Conservation (phyloP, 177 flowering plant species). For the Vitis hybrid region DNA sequence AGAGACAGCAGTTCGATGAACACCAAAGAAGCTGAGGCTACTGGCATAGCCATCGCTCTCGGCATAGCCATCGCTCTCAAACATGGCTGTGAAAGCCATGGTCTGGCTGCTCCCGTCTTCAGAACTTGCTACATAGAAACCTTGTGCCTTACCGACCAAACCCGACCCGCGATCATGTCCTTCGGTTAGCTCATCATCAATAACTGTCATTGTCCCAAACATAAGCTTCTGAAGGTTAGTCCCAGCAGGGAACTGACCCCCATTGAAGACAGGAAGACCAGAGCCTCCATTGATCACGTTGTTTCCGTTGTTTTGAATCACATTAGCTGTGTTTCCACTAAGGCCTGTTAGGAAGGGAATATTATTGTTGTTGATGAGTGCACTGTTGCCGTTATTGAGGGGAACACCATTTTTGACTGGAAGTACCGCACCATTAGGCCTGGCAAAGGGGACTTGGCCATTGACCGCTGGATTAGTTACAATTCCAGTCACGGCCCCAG, state of each 20-base stretch:
- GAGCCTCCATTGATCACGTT: conserved; percentile 24
- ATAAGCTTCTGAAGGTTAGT: conserved; percentile 53
- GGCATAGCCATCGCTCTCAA: conserved; percentile 43
- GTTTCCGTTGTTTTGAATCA: conserved; percentile 44
- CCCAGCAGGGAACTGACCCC: conserved; percentile 59
- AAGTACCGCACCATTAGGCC: conserved; percentile 61
- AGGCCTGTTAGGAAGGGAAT: conserved; percentile 78
- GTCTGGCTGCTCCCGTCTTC: conserved; percentile 76
- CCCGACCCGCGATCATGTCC: conserved; percentile 72
- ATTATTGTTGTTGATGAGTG: conserved; percentile 65
- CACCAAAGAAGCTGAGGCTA: conserved; percentile 77
- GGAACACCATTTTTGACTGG: conserved; percentile 49
- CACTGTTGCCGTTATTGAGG: conserved; percentile 48
- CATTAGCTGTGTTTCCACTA: conserved; percentile 41
- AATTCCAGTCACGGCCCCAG: conserved; percentile 54
- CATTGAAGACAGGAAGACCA: conserved; percentile 41
- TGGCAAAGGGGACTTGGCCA: conserved; percentile 67
- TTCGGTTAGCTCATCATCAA: conserved; percentile 79
- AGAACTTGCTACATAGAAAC: conserved; percentile 72
- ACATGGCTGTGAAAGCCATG: conserved; percentile 76
- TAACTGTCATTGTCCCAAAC: conserved; percentile 81
- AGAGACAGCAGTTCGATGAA: conserved; percentile 59
- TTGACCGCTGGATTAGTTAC: conserved; percentile 56
- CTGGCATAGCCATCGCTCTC: conserved; percentile 48
- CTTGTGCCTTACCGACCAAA: conserved; percentile 77